Conservation (phyloP, 192 early-diverging fungal genomes). For the Coemansia sp. region DNA sequence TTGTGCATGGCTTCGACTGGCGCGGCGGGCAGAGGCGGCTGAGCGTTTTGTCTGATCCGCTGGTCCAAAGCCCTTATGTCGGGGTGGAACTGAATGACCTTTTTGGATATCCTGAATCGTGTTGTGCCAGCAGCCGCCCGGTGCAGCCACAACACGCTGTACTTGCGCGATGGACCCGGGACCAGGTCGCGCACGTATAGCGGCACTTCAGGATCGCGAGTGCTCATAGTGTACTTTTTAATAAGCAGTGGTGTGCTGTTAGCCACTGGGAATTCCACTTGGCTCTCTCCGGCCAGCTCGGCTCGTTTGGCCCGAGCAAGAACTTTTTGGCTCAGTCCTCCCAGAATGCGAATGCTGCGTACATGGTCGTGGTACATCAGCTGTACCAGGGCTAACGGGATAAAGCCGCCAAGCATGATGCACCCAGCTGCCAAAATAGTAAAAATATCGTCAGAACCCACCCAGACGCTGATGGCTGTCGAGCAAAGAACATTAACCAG, state of each 20-base stretch:
- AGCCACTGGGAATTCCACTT: constrained; percentile 34
- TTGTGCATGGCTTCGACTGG: too few species aligned
- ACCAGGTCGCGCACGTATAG: constrained; percentile 31
- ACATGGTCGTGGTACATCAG: constrained; percentile 33
- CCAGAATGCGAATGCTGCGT: constrained; percentile 34
- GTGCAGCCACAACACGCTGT: constrained; percentile 35
- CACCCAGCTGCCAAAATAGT: constrained; percentile 20
- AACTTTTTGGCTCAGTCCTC: constrained; percentile 13
- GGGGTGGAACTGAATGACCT: constrained; percentile 37
- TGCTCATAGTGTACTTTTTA: constrained; percentile 20
- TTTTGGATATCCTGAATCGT: constrained; percentile 30
- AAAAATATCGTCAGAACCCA: constrained; percentile 25
- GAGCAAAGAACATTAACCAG: constrained; percentile 28
- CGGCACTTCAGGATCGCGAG: constrained; percentile 16
- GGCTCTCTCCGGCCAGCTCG: constrained; percentile 10
- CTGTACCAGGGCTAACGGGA: constrained; percentile 28
- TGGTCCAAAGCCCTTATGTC: constrained; percentile 31
- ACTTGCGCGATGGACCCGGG: constrained; percentile 21
- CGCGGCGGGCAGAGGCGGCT: background rate
- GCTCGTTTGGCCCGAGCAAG: constrained; percentile 4
- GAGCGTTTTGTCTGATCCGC: constrained; percentile 25
- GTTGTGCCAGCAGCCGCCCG: background rate
- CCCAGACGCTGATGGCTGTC: constrained; percentile 23
- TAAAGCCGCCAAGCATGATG: constrained; percentile 28
- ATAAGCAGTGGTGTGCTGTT: constrained; percentile 32